Percentiles rank a stretch among this genome's conserved stretches.
phyloP scores from a whole-genome alignment of 192 early-diverging fungal species.

The Coemansia sp. region DNA sequence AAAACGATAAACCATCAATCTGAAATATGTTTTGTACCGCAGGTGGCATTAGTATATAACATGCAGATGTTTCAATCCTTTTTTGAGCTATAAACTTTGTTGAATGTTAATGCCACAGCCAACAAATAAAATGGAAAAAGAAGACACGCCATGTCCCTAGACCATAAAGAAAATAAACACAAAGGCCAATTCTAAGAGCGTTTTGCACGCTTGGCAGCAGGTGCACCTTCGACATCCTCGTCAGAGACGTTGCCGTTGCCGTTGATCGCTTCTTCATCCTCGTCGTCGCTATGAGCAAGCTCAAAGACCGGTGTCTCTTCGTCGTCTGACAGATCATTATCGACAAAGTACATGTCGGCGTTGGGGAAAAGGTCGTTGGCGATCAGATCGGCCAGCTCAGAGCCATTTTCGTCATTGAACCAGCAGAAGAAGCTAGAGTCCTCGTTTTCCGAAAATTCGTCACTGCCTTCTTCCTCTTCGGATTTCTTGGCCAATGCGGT shows the following conservation, averaged over 20 bases:
- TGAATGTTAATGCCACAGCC: background rate
- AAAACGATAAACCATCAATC: no score
- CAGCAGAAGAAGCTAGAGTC: slow-evolving; percentile 55
- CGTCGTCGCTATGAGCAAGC: slow-evolving; percentile 23
- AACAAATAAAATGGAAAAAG: background rate
- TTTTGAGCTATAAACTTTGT: no score
- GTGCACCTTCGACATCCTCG: slow-evolving; percentile 40
- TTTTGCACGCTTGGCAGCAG: slow-evolving; percentile 38
- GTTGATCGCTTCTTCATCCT: no score
- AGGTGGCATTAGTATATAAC: no score
- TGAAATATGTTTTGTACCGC: no score
- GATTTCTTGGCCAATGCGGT: slow-evolving; percentile 36
- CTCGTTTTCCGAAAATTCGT: slow-evolving; percentile 47
- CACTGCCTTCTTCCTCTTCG: slow-evolving; percentile 47
- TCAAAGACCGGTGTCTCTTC: slow-evolving; percentile 77
- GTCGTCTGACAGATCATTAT: slow-evolving; percentile 59
- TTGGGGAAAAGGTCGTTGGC: slow-evolving; percentile 62
- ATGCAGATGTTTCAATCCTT: no score
- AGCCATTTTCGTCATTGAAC: slow-evolving; percentile 54
- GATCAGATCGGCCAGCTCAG: slow-evolving; percentile 45
- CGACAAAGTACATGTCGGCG: slow-evolving; percentile 95
- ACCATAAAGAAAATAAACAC: no score
- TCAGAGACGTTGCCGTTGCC: slow-evolving; percentile 14
- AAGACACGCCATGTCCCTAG: background rate
- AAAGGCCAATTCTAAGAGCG: slow-evolving; percentile 9